Conservation (phyloP, 352 stramenopile species). For the Globisporangium alternatum region DNA sequence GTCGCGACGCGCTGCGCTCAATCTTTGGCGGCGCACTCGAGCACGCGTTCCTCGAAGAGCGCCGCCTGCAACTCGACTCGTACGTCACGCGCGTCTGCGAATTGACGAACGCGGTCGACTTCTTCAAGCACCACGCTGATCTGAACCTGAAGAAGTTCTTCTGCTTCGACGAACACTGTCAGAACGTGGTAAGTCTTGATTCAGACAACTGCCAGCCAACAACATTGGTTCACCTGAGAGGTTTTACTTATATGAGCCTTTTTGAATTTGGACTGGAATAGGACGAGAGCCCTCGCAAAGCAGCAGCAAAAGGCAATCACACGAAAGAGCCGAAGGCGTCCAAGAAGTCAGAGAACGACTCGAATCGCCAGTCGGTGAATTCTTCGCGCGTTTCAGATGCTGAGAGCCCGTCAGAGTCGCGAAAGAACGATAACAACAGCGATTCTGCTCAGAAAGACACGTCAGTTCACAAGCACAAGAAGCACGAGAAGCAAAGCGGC, state of each 20-base stretch:
- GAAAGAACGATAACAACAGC: slow-evolving; percentile 17
- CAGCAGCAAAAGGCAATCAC: slow-evolving; percentile 16
- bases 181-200: slow-evolving; percentile 40
- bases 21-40: slow-evolving; percentile 49
- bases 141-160: slow-evolving; percentile 55
- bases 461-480: neutral
- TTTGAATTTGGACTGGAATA: slow-evolving; percentile 5
- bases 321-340: slow-evolving; percentile 18
- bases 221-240: neutral
- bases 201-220: neutral
- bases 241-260: neutral
- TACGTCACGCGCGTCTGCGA: slow-evolving; percentile 45
- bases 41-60: slow-evolving; percentile 56
- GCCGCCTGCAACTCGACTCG: slow-evolving; percentile 49
- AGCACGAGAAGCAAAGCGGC: neutral
- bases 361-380: slow-evolving; percentile 18
- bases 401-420: slow-evolving; percentile 1
- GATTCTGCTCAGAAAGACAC: neutral
- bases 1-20: slow-evolving; percentile 46
- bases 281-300: slow-evolving; percentile 29
- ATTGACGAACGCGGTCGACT: slow-evolving; percentile 40
- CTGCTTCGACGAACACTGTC: slow-evolving; percentile 60
- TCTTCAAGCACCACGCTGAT: slow-evolving; percentile 56
- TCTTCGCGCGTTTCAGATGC: neutral
- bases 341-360: slow-evolving; percentile 14